Evolutionary conservation across 495 filamentous ascomycete species (phyloP).

Genomic region (Aspergillus affinis): DNA sequence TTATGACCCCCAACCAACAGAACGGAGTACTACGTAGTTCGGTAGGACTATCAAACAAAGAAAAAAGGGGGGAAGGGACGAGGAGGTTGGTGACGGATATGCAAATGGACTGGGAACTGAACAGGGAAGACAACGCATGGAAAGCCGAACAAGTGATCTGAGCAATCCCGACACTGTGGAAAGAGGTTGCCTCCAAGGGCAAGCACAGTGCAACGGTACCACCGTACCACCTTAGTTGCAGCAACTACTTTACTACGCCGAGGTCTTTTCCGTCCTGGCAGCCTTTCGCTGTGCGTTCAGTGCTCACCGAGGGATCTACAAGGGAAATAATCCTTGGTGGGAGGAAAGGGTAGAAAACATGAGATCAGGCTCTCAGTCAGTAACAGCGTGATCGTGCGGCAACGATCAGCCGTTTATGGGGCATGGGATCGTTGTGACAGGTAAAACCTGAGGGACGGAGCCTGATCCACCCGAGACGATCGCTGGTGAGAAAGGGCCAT

Average conservation of each 20-base stretch:
- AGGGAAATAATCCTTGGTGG: constrained; percentile 2
- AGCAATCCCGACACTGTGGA: constrained; percentile 4
- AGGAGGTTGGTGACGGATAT: background rate
- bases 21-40: background rate
- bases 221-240: background rate
- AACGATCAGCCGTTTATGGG: constrained; percentile 37
- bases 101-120: background rate
- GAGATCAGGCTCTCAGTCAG: constrained; percentile 20
- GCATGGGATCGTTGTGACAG: constrained; percentile 33
- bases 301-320: constrained; percentile 12
- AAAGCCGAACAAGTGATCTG: constrained; percentile 8
- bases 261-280: background rate
- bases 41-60: background rate
- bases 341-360: constrained; percentile 11
- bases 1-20: background rate
- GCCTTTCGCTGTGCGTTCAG: background rate
- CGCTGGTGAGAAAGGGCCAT: constrained; percentile 9
- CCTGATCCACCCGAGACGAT: constrained; percentile 13
- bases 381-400: constrained; percentile 27
- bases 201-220: background rate
- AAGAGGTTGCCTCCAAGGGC: background rate
- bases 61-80: background rate
- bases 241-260: background rate
- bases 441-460: constrained; percentile 18
- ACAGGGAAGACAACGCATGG: background rate